phyloP scores from a whole-genome alignment of 148 eudicot genomes.

The Gaultheria prostrata region DNA sequence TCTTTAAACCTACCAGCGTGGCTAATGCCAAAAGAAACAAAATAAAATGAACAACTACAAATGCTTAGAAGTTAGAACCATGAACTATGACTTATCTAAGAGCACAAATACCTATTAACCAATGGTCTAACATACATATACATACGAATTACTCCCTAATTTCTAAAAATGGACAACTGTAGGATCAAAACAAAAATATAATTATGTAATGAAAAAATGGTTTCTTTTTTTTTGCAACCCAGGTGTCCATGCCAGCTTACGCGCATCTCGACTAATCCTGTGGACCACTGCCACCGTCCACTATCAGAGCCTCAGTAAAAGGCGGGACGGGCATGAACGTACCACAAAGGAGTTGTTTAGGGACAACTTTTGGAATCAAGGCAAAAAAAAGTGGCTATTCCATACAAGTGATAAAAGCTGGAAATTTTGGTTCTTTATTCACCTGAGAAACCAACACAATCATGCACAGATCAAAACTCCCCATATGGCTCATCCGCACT shows the following conservation, averaged over 20 bases:
- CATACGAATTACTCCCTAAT: background rate
- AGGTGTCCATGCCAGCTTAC: background rate
- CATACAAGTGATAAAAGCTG: background rate
- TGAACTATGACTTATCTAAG: background rate
- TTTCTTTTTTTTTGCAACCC: too few relatives aligned
- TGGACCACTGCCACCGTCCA: background rate
- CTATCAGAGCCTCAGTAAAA: background rate
- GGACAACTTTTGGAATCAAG: background rate
- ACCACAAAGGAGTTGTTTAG: background rate
- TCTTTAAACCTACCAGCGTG: too few relatives aligned
- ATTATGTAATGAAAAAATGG: background rate
- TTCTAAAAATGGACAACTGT: background rate
- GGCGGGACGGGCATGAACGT: background rate
- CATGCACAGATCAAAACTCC: slow-evolving; percentile 87
- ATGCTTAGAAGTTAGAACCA: too few relatives aligned
- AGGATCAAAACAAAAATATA: background rate
- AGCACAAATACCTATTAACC: background rate
- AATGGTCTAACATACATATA: background rate
- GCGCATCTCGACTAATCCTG: background rate
- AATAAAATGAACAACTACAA: too few relatives aligned
- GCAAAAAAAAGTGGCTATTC: background rate
- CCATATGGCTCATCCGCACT: slow-evolving; percentile 90
- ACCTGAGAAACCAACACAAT: slow-evolving; percentile 78
- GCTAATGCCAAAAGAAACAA: too few relatives aligned
- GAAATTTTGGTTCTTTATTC: background rate